Percentiles rank a stretch among this genome's conserved stretches.
Evolutionary conservation across 1,139 yeast species (phyloP).

Genomic region (Pichia cactophila): DNA sequence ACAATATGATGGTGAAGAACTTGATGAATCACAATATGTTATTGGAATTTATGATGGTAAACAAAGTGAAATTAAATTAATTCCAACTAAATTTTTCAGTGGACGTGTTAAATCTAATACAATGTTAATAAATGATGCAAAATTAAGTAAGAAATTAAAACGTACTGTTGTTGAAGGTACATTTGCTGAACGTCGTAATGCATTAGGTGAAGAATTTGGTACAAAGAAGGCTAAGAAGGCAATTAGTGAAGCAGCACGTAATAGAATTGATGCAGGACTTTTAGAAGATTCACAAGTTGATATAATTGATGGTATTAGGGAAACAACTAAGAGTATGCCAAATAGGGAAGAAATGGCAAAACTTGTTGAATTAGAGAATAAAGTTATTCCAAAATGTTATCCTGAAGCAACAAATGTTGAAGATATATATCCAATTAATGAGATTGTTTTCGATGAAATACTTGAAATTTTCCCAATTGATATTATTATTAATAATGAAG

Average conservation of each 20-base stretch:
- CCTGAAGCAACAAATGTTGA: constrained; percentile 72
- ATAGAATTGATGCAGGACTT: constrained; percentile 78
- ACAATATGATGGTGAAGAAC: constrained; percentile 61
- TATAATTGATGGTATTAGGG: constrained; percentile 72
- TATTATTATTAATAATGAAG: constrained; percentile 34
- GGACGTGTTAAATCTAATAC: constrained; percentile 11
- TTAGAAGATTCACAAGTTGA: constrained; percentile 55
- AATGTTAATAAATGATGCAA: constrained; percentile 12
- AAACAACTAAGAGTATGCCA: constrained; percentile 67
- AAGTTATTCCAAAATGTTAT: constrained; percentile 80
- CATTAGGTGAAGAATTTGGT: constrained; percentile 94
- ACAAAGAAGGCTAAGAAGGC: constrained; percentile 94
- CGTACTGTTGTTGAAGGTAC: constrained; percentile 10
- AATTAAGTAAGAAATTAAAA: constrained; percentile 10
- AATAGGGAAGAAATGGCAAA: constrained; percentile 51
- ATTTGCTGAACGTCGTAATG: constrained; percentile 51
- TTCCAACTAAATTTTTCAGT: constrained; percentile 18
- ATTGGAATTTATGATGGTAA: constrained; percentile 67
- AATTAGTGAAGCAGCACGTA: constrained; percentile 70
- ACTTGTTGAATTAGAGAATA: constrained; percentile 48
- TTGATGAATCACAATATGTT: constrained; percentile 28
- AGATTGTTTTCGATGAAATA: constrained; percentile 64
- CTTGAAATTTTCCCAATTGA: constrained; percentile 53
- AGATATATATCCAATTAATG: constrained; percentile 69
- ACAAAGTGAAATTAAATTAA: constrained; percentile 51